Evolutionary conservation across 306 rosid genomes (phyloP).

Genomic region (Geum urbanum): DNA sequence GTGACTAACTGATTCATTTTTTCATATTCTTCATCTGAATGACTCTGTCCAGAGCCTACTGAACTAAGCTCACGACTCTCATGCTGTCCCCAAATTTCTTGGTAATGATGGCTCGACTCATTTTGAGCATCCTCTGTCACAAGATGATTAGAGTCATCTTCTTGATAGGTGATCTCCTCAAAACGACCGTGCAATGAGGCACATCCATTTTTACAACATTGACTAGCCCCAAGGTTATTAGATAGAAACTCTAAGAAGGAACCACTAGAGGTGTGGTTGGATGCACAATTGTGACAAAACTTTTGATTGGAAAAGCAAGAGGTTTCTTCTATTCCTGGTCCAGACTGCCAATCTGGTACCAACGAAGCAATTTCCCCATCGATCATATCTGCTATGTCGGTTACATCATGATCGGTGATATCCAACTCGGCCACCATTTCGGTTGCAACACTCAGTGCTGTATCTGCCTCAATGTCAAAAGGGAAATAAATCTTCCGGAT

Average conservation of each 20-base stretch:
- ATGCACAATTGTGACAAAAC: conserved; percentile 54
- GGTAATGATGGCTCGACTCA: conserved; percentile 36
- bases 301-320: conserved; percentile 41
- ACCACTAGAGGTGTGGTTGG: conserved; percentile 53
- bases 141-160: conserved; percentile 48
- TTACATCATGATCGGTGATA: conserved; percentile 80
- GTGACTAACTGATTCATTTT: conserved; percentile 32
- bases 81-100: conserved; percentile 51
- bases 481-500: conserved; percentile 82
- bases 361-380: conserved; percentile 79
- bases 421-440: conserved; percentile 95
- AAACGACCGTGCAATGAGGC: conserved; percentile 80
- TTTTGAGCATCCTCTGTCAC: conserved; percentile 30
- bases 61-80: conserved; percentile 67
- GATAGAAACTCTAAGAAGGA: conserved; percentile 39
- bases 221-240: conserved; percentile 35
- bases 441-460: conserved; percentile 81
- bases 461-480: conserved; percentile 69
- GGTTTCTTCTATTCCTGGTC: conserved; percentile 61
- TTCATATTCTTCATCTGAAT: conserved; percentile 57
- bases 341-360: conserved; percentile 77
- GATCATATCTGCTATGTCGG: conserved; percentile 86
- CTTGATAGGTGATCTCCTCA: conserved; percentile 71
- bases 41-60: conserved; percentile 56
- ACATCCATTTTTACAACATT: conserved; percentile 53